Evolutionary conservation across 208 protist genomes (phyloP).

Genomic region (Phytomonas francai): DNA sequence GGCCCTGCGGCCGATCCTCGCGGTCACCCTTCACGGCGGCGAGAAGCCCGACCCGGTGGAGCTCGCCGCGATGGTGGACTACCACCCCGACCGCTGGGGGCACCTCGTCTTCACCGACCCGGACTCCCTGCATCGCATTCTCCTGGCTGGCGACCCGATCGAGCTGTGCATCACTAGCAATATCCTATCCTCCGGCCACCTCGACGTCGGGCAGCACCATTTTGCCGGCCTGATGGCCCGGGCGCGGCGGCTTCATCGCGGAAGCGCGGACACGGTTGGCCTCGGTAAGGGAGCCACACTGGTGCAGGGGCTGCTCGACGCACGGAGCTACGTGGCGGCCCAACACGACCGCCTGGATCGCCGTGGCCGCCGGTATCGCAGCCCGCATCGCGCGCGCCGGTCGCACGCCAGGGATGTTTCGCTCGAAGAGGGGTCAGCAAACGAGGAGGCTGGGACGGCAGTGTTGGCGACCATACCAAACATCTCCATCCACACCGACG

Average conservation of each 20-base stretch:
- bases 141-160: constrained; percentile 38
- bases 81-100: constrained; percentile 60
- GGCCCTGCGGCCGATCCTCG: constrained; percentile 13
- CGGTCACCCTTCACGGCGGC: constrained; percentile 68
- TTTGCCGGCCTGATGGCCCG: constrained; percentile 26
- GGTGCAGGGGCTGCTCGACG: no score
- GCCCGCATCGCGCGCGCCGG: constrained; percentile 3
- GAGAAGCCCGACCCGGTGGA: constrained; percentile 74
- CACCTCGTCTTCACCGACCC: constrained; percentile 73
- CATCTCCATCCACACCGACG: constrained; percentile 75
- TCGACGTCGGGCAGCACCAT: constrained; percentile 47
- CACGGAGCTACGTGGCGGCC: no score
- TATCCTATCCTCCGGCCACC: constrained; percentile 52
- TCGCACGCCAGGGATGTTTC: background rate
- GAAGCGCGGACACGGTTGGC: no score
- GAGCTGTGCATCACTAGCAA: constrained; percentile 88
- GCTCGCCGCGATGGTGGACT: constrained; percentile 51
- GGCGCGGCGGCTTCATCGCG: no score
- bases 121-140: constrained; percentile 21
- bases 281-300: no score
- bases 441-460: background rate
- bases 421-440: background rate
- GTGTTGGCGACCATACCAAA: constrained; percentile 42
- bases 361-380: constrained; percentile 6
- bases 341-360: constrained; percentile 3